Base-by-base conservation (phyloP, 805 yeast species). In the Saturnispora ahearnii region DNA sequence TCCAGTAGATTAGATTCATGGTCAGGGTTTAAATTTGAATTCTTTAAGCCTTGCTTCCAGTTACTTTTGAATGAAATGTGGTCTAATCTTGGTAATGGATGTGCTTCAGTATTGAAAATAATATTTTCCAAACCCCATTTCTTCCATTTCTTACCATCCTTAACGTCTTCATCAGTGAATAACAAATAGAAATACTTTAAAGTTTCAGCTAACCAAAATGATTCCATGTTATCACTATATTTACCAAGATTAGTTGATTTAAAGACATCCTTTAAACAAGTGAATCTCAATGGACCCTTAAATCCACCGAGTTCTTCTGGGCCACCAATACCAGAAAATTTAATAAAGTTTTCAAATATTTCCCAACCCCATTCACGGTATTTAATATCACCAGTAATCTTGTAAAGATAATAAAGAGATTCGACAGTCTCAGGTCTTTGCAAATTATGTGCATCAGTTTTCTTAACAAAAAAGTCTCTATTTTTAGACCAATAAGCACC, bases 341-440 rank as follows among this genome's bases (percentile, higher is more conserved):
- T 73, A 34, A 76, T 72, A 59, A 89, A 88, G 53, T 76, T 79
- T 60, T 79, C 72, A 67, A 89, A 86, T 32, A 90, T 86, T 61
- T 85, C 87, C 75, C 84, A 85, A 9, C 96, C 96, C 89, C 95
- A 88, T 60, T 81, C 76, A 58, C 96, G 77, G 64, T 87, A 89
- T 59, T 83, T 83, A 33, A 77, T 78, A 60, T 89, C 93, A 28
- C 83, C 82, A 1, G 96, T 86, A 56, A 88, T 71, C 57, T 89
- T 79, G 69, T 82, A 90, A 55, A 90, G 68, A 56, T 84, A 76
- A 71, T 83, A 90, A 41, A 90, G 70, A 1, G 95, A 82, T 67
- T 90, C 97, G 2, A 89, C 95, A 2, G 96, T 87, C 65, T 90
- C 97, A 1, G 96, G 96, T 57, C 96, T 75, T 69, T 89, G 97